Percentiles rank a stretch among this genome's conserved stretches.
Evolutionary conservation across 2,329 filamentous ascomycete species (phyloP).

Genomic region (Macrophomina pseudophaseolina): DNA sequence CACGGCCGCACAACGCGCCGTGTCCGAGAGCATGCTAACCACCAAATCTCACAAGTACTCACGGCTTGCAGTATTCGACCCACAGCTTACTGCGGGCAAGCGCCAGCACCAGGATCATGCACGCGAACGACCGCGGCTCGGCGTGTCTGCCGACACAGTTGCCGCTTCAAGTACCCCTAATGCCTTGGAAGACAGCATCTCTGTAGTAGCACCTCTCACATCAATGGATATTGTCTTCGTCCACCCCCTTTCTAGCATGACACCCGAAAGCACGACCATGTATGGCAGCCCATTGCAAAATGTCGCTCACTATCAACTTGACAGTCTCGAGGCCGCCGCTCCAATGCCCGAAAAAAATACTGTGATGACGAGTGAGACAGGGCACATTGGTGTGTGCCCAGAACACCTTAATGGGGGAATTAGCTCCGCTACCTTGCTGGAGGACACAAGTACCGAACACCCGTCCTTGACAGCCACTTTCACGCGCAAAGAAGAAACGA

Average conservation of each 20-base stretch:
- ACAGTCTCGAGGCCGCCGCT: no score
- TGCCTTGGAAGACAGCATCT: conserved; percentile 1
- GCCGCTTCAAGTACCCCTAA: background rate
- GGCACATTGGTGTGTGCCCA: no score
- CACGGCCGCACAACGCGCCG: background rate
- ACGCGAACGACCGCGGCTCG: background rate
- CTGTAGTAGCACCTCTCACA: conserved; percentile 13
- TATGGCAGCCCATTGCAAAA: background rate
- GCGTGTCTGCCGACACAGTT: background rate
- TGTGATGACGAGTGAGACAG: no score
- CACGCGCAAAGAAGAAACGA: no score
- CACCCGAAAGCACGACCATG: background rate
- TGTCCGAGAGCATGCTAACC: conserved; percentile 9
- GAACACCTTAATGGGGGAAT: no score
- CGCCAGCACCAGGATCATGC: background rate
- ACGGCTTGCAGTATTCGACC: background rate
- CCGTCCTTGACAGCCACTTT: no score
- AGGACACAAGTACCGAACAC: no score
- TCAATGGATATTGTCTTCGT: conserved; percentile 19
- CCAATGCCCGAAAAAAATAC: no score
- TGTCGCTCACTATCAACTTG: background rate
- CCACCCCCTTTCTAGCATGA: background rate
- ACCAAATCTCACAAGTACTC: background rate
- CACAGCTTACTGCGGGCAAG: background rate
- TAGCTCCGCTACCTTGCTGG: background rate